These are phyloP conservation scores for Peronospora farinosa DNA, from an alignment of 352 stramenopile species.

Conservation along the genomic window DNA sequence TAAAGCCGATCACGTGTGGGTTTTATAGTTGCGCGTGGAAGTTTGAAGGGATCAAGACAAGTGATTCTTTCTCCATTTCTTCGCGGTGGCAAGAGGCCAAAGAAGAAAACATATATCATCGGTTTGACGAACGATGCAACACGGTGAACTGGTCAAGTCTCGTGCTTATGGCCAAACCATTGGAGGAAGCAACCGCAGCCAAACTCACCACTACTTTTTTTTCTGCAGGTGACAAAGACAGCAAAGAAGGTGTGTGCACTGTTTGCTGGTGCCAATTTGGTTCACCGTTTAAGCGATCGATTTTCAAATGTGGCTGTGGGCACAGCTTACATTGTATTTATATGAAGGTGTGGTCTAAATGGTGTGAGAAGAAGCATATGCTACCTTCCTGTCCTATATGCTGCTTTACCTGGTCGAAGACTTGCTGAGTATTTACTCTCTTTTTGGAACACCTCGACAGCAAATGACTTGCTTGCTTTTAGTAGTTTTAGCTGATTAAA, in stretches of 20 bases:
- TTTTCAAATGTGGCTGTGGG: background rate
- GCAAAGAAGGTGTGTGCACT: conserved; percentile 1
- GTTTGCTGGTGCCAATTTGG: conserved; percentile 16
- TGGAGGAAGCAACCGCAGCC: background rate
- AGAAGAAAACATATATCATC: conserved; percentile 15
- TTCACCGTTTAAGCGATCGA: background rate
- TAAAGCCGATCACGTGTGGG: conserved; percentile 25
- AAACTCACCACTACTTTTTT: background rate
- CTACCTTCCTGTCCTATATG: conserved; percentile 13
- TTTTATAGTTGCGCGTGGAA: conserved; percentile 34
- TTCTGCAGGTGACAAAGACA: background rate
- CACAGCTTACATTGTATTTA: conserved; percentile 18
- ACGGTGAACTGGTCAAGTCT: conserved; percentile 14
- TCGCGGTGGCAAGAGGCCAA: conserved; percentile 22
- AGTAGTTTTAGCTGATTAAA: too few species aligned
- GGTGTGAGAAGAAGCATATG: conserved; percentile 2
- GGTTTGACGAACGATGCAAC: conserved; percentile 7
- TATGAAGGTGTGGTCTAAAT: conserved; percentile 13
- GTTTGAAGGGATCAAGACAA: conserved; percentile 22
- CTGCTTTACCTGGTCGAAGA: background rate
- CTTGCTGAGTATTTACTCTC: too few species aligned
- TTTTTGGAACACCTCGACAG: too few species aligned
- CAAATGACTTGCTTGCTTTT: too few species aligned
- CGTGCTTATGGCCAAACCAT: conserved; percentile 13
- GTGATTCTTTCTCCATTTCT: conserved; percentile 6